Evolutionary conservation across 768 basidiomycete genomes (phyloP).

Genomic region (Podaxis sp.): DNA sequence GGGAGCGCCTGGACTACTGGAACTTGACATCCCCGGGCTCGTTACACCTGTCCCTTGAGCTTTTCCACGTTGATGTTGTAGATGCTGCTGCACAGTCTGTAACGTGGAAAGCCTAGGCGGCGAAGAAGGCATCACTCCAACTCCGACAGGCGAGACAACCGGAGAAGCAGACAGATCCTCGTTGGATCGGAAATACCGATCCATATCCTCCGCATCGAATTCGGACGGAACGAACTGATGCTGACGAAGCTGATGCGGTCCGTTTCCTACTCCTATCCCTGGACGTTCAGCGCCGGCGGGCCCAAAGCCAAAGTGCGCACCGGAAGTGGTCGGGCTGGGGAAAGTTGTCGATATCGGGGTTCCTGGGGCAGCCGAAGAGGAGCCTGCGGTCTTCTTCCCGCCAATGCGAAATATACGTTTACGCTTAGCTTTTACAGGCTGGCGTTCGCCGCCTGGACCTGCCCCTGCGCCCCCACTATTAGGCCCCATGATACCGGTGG

Average conservation of each 20-base stretch:
- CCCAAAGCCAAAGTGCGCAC: neutral
- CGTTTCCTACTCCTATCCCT: neutral
- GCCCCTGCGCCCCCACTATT: constrained; percentile 25
- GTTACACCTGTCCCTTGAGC: neutral
- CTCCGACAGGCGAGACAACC: neutral
- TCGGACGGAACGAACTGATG: constrained; percentile 29
- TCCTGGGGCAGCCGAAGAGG: constrained; percentile 15
- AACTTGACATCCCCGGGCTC: neutral
- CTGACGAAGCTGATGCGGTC: constrained; percentile 20
- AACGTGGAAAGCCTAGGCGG: neutral
- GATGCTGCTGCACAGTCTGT: neutral
- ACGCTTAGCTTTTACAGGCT: constrained; percentile 68
- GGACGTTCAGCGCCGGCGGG: neutral
- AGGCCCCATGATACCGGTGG: constrained; percentile 14
- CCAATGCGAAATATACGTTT: constrained; percentile 73
- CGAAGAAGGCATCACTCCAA: neutral
- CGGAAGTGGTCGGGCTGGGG: neutral
- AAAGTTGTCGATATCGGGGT: constrained; percentile 9
- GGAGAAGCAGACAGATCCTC: constrained; percentile 16
- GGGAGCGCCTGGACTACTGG: neutral
- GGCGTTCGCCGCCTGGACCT: constrained; percentile 35
- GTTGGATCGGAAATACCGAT: constrained; percentile 61
- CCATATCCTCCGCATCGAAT: constrained; percentile 72
- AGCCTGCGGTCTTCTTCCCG: constrained; percentile 26
- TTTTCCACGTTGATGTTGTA: constrained; percentile 3